Evolutionary conservation across 257 asterid genomes (phyloP).

Genomic region (Nicotiana sylvestris): DNA sequence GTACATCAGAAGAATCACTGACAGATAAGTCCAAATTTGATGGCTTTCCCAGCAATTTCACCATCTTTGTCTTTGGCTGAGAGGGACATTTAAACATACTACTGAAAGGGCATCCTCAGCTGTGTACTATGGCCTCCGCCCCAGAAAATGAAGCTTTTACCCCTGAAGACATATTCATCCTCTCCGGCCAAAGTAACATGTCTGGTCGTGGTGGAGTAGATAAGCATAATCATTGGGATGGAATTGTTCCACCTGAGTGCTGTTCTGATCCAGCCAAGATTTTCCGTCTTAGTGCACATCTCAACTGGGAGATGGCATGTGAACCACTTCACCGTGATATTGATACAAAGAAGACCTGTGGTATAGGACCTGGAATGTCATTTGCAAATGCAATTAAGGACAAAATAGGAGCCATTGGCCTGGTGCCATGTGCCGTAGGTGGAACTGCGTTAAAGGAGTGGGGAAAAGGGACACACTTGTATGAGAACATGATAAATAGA

Average conservation of each 20-base stretch:
- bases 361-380: constrained; percentile 88
- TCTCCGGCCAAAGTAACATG: constrained; percentile 98
- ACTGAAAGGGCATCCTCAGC: not conserved
- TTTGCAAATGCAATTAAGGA: constrained; percentile 69
- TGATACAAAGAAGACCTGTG: constrained; percentile 69
- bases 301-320: constrained; percentile 64
- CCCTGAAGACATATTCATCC: constrained; percentile 59
- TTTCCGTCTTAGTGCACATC: constrained; percentile 56
- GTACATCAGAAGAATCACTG: not conserved
- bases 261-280: constrained; percentile 44
- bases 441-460: constrained; percentile 87
- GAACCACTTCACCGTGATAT: constrained; percentile 88
- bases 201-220: constrained; percentile 90
- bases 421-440: constrained; percentile 94
- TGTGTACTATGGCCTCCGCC: constrained; percentile 13
- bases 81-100: not conserved
- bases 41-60: not conserved
- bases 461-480: constrained; percentile 61
- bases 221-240: constrained; percentile 61
- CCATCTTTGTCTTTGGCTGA: not conserved
- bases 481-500: constrained; percentile 66
- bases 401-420: constrained; percentile 45
- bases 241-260: constrained; percentile 62
- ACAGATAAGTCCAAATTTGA: not conserved
- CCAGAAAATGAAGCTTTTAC: constrained; percentile 23